A percentile compares a stretch with the other conserved stretches of the same genome.
phyloP scores from a whole-genome alignment of 257 asterid species.

The Paraleonurus japonicus region DNA sequence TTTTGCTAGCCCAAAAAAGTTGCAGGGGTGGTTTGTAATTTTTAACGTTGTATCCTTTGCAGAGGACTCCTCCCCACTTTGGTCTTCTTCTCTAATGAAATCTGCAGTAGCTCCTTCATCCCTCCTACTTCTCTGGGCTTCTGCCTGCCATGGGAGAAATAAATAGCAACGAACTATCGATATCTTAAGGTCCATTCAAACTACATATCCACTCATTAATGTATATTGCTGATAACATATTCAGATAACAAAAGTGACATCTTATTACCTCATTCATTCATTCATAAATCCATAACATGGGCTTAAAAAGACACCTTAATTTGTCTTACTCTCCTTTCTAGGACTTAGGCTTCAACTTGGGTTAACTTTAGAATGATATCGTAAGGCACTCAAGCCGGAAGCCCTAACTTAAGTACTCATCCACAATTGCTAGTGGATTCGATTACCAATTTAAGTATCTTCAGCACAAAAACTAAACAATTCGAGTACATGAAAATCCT shows the following conservation, averaged over 20 bases:
- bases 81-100: conserved; percentile 33
- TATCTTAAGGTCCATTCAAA: not conserved
- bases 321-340: not conserved
- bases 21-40: conserved; percentile 56
- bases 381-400: too few species aligned
- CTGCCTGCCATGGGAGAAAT: conserved; percentile 32
- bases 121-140: conserved; percentile 28
- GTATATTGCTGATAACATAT: not conserved
- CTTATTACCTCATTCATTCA: not conserved
- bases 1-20: conserved; percentile 44
- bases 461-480: not conserved
- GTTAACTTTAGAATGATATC: not conserved
- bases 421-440: too few species aligned
- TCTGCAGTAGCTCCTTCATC: conserved; percentile 33
- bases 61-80: conserved; percentile 36
- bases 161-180: not conserved
- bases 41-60: conserved; percentile 29
- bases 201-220: not conserved
- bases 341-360: not conserved
- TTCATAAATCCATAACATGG: not conserved
- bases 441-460: not conserved
- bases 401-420: too few species aligned
- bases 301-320: not conserved
- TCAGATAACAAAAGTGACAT: not conserved
- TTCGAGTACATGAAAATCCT: not conserved